These are phyloP conservation scores for Amborella trichopoda DNA, from an alignment of 164 flowering plant genomes.

Conservation along the genomic window DNA sequence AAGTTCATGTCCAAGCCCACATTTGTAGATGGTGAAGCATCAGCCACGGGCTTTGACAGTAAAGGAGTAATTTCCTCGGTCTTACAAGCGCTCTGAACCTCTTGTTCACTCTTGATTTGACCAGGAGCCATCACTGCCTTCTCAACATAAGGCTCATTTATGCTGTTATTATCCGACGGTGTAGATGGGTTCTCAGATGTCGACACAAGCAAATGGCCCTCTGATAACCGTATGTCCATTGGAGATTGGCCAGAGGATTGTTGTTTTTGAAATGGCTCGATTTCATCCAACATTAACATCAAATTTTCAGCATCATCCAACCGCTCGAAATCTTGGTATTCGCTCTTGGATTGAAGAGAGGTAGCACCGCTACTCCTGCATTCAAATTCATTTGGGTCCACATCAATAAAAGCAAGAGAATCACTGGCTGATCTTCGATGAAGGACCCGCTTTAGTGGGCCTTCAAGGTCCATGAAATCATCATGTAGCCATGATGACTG, in stretches of 20 bases:
- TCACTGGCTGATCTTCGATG: slow-evolving; percentile 71
- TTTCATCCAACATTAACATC: slow-evolving; percentile 49
- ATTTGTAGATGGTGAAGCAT: too few relatives aligned
- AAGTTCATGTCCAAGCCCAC: slow-evolving; percentile 18
- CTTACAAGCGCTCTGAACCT: slow-evolving; percentile 39
- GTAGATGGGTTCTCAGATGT: slow-evolving; percentile 42
- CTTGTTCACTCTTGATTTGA: slow-evolving; percentile 30
- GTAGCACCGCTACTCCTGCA: slow-evolving; percentile 14
- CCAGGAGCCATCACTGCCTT: slow-evolving; percentile 15
- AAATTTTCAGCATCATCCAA: slow-evolving; percentile 74
- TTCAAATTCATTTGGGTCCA: slow-evolving; percentile 26
- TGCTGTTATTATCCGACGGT: slow-evolving; percentile 60
- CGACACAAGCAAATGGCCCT: slow-evolving; percentile 16
- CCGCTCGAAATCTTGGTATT: slow-evolving; percentile 28
- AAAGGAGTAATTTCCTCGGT: too few relatives aligned
- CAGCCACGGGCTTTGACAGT: too few relatives aligned
- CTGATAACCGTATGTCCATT: slow-evolving; percentile 27
- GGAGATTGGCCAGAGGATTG: slow-evolving; percentile 2
- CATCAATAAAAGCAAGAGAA: slow-evolving; percentile 59
- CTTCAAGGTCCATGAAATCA: too few relatives aligned
- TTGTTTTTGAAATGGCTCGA: neutral
- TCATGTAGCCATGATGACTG: slow-evolving; percentile 43
- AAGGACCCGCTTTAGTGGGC: slow-evolving; percentile 39
- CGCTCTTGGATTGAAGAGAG: slow-evolving; percentile 3
- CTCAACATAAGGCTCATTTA: slow-evolving; percentile 26